Evolutionary conservation across 129 eudicot genomes (phyloP), one percentile per base, ranked within the genome.

Genomic region (Flaveria brownii): DNA sequence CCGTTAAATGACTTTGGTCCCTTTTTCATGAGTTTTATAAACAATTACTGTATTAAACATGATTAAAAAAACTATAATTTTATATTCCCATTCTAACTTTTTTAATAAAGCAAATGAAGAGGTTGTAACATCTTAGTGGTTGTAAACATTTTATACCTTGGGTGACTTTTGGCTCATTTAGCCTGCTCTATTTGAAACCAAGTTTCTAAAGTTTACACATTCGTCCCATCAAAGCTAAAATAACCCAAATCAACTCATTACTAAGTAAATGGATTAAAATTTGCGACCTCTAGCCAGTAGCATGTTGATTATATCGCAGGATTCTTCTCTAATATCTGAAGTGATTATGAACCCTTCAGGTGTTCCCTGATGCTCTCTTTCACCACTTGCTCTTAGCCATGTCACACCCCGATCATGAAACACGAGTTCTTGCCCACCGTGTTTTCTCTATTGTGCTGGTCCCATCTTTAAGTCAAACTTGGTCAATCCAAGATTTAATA

Each of bases 311-410:
- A 30, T 30, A 30, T 51, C 23, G 9, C 61, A 36, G 20, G 6
- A 36, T 43, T 18, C n/a, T 7, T 14, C 13, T 71, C 52, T 50
- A 36, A 71, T 39, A 36, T 26, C 23, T 17, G 8, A 33, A 55
- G 90, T 91, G 78, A 85, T 91, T 69, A 67, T 91, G 89, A 55
- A 55, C 62, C 26, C 60, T 77, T 55, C 86, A 91, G 97, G 88
- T 87, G 9, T 88, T 88, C 75, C 97, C 97, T 10, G 95, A 91
- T 85, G 90, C 87, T 73, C 91, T 91, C 28, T 91, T 91, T 80
- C 97, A 88, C 80, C 95, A 91, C 74, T 80, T 91, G 80, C 87
- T 91, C 18, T 70, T 91, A 65, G 95, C 92, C 68, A 91, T 91
- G 97, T 91, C 88, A 28, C 97, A 91, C 71, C 87, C 91, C 28